Base-by-base conservation (phyloP, 176 grass and related monocot genomes). In the Juncus effusus region DNA sequence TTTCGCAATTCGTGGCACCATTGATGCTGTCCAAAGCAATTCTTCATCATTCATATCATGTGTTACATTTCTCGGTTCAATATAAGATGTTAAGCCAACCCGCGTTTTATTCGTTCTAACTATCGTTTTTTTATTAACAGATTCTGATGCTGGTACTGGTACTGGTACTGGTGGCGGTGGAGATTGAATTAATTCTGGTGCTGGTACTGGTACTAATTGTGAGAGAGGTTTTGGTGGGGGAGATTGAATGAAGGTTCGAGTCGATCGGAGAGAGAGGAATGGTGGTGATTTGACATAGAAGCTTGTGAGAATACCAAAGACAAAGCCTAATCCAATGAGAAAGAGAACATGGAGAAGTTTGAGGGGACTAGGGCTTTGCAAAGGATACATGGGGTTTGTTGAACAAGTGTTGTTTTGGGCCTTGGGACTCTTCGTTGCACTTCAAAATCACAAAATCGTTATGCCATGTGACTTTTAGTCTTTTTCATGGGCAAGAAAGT, bases 21-120 rank as follows among this genome's bases (percentile, higher is more conserved):
- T 51, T 8, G 91, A 62, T 5, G 93, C 93, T 51, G 51, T 63
- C 60, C 74, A 65, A 56, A 91, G 75, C 72, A 91, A 65, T 75
- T 65, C 78, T 0, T 79, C 84, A 13, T 87, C 91, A 45, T 70
- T 66, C 67, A 56, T 53, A 60, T 36, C 15, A 10, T 54, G 56
- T 40, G 51, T 36, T 37, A 10, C 4, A 10, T 52, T 15, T 0
- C 16, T n/a, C 9, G 13, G 52, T 36, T 39, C 42, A 49, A 40
- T 12, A 14, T 56, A 59, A 4, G 35, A 9, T 38, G 16, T 72
- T 2, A 61, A 47, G 19, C 58, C 56, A 8, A 40, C 56, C 3
- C 14, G 15, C 44, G 28, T 53, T 9, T 47, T 47, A 28, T 40
- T 10, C 15, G 3, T 1, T 10, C 16, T 38, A 6, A 40, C 10